Percentiles rank a stretch among this genome's conserved stretches.
phyloP scores from a whole-genome alignment of 805 yeast genomes.

The Ogataea trehaloabstinens region DNA sequence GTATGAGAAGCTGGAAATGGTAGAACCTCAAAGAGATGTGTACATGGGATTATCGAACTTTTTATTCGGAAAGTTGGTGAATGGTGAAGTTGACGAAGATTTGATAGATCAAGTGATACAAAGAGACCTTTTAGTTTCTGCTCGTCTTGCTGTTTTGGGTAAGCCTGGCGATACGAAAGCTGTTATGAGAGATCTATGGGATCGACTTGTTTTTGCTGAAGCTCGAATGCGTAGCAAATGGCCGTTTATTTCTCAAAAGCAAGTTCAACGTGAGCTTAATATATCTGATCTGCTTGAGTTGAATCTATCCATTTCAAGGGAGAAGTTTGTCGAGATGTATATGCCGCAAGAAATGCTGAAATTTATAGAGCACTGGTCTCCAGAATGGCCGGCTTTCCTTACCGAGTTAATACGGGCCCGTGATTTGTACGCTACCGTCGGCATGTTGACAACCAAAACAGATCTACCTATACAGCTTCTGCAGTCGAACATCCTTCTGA shows the following conservation, averaged over 20 bases:
- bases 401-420: conserved; percentile 77
- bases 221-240: conserved; percentile 14
- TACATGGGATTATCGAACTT: conserved; percentile 34
- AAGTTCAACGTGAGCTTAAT: conserved; percentile 7
- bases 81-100: conserved; percentile 23
- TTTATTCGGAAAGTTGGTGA: conserved; percentile 26
- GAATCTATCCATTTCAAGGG: conserved; percentile 9
- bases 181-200: conserved; percentile 24
- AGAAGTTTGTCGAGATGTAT: conserved; percentile 21
- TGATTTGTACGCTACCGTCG: conserved; percentile 71
- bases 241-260: conserved; percentile 16
- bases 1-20: conserved; percentile 67
- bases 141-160: conserved; percentile 26
- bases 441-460: conserved; percentile 44
- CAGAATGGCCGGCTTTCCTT: conserved; percentile 68
- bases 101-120: conserved; percentile 25
- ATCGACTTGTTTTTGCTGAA: conserved; percentile 28
- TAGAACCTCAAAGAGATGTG: conserved; percentile 60
- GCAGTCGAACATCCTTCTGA: conserved; percentile 29
- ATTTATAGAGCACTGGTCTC: conserved; percentile 24
- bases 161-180: conserved; percentile 7
- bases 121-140: conserved; percentile 27
- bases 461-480: conserved; percentile 23
- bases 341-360: conserved; percentile 17
- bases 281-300: conserved; percentile 22